Evolutionary conservation across 1,284 basidiomycete genomes (phyloP).

Genomic region (Leccinum fuscescens): DNA sequence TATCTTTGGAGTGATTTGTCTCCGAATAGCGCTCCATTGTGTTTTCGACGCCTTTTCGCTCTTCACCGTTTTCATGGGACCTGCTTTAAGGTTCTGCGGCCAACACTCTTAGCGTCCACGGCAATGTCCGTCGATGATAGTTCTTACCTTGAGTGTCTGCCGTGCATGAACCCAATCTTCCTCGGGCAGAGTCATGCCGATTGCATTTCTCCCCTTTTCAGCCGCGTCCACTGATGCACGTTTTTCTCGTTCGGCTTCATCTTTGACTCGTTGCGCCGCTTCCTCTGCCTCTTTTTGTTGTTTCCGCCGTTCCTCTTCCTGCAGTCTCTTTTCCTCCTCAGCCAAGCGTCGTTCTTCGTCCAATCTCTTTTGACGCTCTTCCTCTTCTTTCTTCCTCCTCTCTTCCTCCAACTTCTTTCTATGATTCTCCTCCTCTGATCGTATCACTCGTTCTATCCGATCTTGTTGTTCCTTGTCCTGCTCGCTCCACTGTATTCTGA

Average conservation of each 20-base stretch:
- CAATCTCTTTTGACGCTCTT: conserved; percentile 41
- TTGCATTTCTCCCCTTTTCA: conserved; percentile 31
- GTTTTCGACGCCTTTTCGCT: conserved; percentile 53
- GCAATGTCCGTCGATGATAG: conserved; percentile 13
- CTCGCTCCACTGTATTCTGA: conserved; percentile 48
- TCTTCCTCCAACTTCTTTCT: conserved; percentile 52
- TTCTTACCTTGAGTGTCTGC: conserved; percentile 54
- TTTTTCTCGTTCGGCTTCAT: neutral
- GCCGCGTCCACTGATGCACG: no score
- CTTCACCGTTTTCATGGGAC: conserved; percentile 77
- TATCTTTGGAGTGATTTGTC: no score
- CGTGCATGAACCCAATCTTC: conserved; percentile 73
- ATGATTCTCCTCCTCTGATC: conserved; percentile 61
- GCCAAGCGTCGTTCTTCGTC: conserved; percentile 39
- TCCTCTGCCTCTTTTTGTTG: conserved; percentile 38
- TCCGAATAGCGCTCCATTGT: conserved; percentile 64
- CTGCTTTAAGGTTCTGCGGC: conserved; percentile 64
- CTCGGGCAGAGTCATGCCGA: conserved; percentile 52
- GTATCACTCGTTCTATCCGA: conserved; percentile 62
- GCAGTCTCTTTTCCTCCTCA: conserved; percentile 28
- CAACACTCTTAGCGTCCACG: conserved; percentile 24
- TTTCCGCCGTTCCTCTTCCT: conserved; percentile 40
- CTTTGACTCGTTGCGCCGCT: conserved; percentile 36
- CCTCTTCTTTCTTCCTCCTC: conserved; percentile 46
- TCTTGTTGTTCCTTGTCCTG: conserved; percentile 55